Evolutionary conservation across 2,329 filamentous ascomycete species (phyloP), one percentile per base, ranked within the genome.

Genomic region (Fusarium caatingaense): DNA sequence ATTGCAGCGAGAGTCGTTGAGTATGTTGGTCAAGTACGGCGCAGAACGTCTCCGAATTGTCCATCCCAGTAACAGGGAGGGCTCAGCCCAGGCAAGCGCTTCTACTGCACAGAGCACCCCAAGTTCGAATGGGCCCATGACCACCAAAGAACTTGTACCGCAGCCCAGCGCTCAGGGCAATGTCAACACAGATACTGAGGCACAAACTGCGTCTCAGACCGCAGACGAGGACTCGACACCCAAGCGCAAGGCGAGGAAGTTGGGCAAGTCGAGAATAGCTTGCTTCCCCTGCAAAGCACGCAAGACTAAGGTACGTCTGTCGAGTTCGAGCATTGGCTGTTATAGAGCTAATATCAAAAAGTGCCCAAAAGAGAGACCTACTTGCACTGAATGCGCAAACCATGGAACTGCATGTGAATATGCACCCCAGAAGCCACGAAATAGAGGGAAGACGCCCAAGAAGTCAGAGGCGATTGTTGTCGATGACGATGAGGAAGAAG

Each of bases 41-140:
- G 87, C 87, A 9, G 86, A 88, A 72, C 80, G 84, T 16, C 77
- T 89, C 25, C 81, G 85, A 13, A 88, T 89, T 50, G 84, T 89
- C 8, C 86, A 88, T 56, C 86, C 87, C 5, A 78, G 77, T 10
- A 82, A 83, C 40, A 76, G 73, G 48, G 77, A 79, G 18, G 73
- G 76, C 9, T 73, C 76, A 46, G 76, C 79, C 5, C 65, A 77
- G 15, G 56, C 72, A 11, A 71, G 66, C 65, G 30, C 69, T 45
- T 68, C 76, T n/a, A 66, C 75, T n/a, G 69, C 69, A 45, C 70
- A 73, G 15, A 71, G 47, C 34, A 73, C 66, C 15, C 69, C 74
- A 32, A 69, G 63, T 18, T 58, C 74, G 6, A 69, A 71, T 8
- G 77, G 69, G 12, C 73, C 74, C 4, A 77, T 71, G 32, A 80